These are phyloP conservation scores for Grammothele lineata DNA, from an alignment of 768 basidiomycete species.

Conservation along the genomic window DNA sequence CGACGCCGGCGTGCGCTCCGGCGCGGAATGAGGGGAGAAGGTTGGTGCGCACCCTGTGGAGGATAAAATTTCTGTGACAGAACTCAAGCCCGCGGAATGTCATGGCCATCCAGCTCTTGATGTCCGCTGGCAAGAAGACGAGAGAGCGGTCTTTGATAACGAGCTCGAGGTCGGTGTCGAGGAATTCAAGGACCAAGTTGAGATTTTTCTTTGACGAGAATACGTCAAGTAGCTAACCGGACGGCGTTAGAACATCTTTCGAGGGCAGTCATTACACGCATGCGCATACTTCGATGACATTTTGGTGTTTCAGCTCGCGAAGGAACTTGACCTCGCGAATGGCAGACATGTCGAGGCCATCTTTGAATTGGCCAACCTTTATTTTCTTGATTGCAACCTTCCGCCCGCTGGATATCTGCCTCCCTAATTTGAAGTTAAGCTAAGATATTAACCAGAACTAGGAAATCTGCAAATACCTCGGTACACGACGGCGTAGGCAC, in stretches of 20 bases:
- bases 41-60: constrained; percentile 71
- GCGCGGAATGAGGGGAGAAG: not conserved
- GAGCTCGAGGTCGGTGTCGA: constrained; percentile 94
- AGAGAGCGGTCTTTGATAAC: constrained; percentile 92
- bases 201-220: constrained; percentile 96
- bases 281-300: constrained; percentile 91
- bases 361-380: constrained; percentile 94
- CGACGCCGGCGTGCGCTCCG: not conserved
- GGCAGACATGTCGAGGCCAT: constrained; percentile 98
- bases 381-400: constrained; percentile 98
- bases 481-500: constrained; percentile 96
- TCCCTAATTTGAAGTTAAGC: constrained; percentile 39
- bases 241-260: not conserved
- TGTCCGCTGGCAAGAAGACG: constrained; percentile 91
- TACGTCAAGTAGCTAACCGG: constrained; percentile 86
- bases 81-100: constrained; percentile 97
- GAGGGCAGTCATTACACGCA: not conserved
- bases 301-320: constrained; percentile 89
- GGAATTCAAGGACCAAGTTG: constrained; percentile 94
- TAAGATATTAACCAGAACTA: too few species aligned
- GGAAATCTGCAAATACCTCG: constrained; percentile 47
- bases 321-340: constrained; percentile 97
- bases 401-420: constrained; percentile 68
- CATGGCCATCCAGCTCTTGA: constrained; percentile 99
- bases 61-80: constrained; percentile 89